Base-by-base conservation (phyloP, 2,329 filamentous ascomycete species). In the Cordyceps javanica region DNA sequence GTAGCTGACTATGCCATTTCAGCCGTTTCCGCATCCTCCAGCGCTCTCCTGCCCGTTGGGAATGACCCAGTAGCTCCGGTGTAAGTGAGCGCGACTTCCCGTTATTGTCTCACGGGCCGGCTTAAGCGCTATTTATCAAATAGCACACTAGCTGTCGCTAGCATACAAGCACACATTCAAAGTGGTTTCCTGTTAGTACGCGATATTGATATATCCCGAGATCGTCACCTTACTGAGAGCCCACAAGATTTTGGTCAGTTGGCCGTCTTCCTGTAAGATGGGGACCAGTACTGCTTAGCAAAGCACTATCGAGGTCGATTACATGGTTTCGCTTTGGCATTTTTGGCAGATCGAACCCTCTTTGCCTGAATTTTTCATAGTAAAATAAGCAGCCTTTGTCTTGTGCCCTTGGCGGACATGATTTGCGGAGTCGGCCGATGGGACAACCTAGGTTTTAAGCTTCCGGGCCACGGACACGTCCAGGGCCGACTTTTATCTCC, bases 1-100 rank as follows among this genome's bases (percentile, higher is more conserved):
- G 8, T 39, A 19, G 38, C 51, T 54, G 23, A 45, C 28, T 11
- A 36, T 28, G 39, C 41, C 14, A 54, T 10, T 54, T 28, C 51
- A 38, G 30, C 51, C 39, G 51, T 36, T 28, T 23, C 50, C 51
- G 21, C 41, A 21, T 45, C 51, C 34, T 26, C 38, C 51, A n/a
- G 51, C 39, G 21, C 28, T 13, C 25, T 36, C 21, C 28, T 19
- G 30, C 5, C 39, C 28, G 10, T 36, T 45, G 41, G 28, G 14
- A 23, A 28, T 36, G 39, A 19, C 21, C 41, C 21, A 54, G 28
- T 13, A 11, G 14, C 51, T 28, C 49, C 51, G 51, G 51, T 54
- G 51, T 54, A 54, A 54, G 51, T 54, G 51, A 54, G 41, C 51
- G 26, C 14, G 30, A 54, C 9, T 45, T 45, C 51, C 51, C 39